These are phyloP conservation scores for Clavispora phyllophila DNA, from an alignment of 805 yeast genomes.

Conservation along the genomic window DNA sequence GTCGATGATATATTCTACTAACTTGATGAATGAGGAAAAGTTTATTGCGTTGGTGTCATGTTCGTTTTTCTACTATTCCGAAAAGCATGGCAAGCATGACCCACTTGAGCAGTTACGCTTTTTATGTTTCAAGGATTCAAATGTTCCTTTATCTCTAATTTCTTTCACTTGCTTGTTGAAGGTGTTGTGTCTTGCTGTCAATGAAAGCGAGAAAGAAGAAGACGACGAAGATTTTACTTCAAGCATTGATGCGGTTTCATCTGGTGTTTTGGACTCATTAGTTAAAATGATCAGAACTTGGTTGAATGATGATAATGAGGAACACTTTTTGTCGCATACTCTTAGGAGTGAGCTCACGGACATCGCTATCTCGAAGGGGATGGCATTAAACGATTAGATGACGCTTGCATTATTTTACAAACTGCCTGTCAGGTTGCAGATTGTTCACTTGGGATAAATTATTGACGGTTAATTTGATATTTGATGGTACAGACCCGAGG, in stretches of 20 bases:
- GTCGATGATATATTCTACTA: constrained; percentile 25
- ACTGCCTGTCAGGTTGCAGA: background rate
- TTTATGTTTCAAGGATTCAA: constrained; percentile 15
- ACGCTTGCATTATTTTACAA: background rate
- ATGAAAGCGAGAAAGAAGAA: constrained; percentile 9
- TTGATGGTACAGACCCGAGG: background rate
- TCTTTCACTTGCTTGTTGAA: constrained; percentile 30
- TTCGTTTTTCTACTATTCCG: constrained; percentile 19
- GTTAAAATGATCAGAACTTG: constrained; percentile 24
- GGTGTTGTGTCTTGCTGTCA: constrained; percentile 16
- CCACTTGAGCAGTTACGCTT: constrained; percentile 21
- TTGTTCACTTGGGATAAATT: background rate
- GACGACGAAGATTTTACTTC: background rate
- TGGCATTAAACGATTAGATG: constrained; percentile 23
- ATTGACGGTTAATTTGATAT: background rate
- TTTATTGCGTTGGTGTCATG: constrained; percentile 27
- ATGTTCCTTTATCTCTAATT: constrained; percentile 21
- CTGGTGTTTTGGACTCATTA: constrained; percentile 21
- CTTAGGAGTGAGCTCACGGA: constrained; percentile 26
- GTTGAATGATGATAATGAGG: constrained; percentile 23
- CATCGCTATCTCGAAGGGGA: constrained; percentile 28
- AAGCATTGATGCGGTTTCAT: background rate
- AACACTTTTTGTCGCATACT: constrained; percentile 15
- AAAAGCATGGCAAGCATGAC: constrained; percentile 15
- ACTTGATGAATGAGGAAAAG: constrained; percentile 30